Base-by-base conservation (phyloP, 768 basidiomycete genomes). In the Russula foetens region DNA sequence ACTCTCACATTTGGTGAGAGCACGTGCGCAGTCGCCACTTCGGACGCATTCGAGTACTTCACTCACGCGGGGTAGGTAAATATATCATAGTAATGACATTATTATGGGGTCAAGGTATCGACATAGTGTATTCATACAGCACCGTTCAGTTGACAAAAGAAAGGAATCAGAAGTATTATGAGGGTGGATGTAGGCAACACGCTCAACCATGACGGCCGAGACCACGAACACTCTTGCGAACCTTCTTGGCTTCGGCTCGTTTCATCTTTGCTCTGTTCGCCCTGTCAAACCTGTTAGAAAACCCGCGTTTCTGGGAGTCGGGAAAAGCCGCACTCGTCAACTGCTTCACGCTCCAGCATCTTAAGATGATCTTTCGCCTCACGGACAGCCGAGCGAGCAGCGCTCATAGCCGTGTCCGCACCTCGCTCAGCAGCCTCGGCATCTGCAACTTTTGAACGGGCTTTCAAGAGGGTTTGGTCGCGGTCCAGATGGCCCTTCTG, bases 371-470 rank as follows among this genome's bases (percentile, higher is more conserved):
- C 52, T 4, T n/a, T 17, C 35, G 63, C 52, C 60, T 62, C 60
- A 6, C 51, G 46, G 15, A 57, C 56, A 35, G 52, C 59, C 7
- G 9, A 19, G 24, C 63, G 43, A 24, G 60, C 48, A 6, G 28
- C 39, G 21, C 26, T 3, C 47, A 62, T 39, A 1, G 63, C 61
- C 8, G 26, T 41, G n/a, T 56, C 35, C 19, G 35, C 55, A 4
- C 9, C 14, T 38, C 57, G 47, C 15, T 64, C 59, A 4, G 55
- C 39, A n/a, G 21, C 14, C 44, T 60, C 55, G 14, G 60, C 57
- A 11, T 55, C 48, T 26, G 43, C 21, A 28, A 59, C 57, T 33
- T 79, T 82, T 65, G 79, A 71, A 46, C 79, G 79, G 8, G 81
- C 84, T 4, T 69, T 50, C 29, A 50, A 12, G 23, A 49, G 39